Evolutionary conservation across 108 stramenopile species (phyloP).

Genomic region (Cyclotella distinguenda): DNA sequence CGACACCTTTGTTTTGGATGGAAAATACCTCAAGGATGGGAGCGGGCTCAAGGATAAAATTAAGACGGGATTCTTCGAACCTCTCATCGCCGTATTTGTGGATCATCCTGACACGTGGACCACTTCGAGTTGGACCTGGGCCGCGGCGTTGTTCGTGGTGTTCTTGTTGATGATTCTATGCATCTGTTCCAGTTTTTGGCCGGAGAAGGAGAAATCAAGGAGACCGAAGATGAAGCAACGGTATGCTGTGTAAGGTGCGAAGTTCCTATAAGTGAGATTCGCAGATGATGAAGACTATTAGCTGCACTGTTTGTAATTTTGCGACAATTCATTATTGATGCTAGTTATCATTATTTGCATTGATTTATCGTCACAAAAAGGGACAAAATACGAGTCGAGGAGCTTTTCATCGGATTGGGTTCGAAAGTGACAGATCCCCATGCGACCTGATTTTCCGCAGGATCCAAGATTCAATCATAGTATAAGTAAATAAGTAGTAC

Average conservation of each 20-base stretch:
- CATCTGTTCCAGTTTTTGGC: constrained; percentile 85
- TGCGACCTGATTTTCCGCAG: too few relatives aligned
- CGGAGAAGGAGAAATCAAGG: constrained; percentile 50
- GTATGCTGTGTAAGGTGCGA: constrained; percentile 21
- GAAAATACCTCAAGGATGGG: constrained; percentile 68
- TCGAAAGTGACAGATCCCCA: too few relatives aligned
- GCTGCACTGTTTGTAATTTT: too few relatives aligned
- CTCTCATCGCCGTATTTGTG: constrained; percentile 80
- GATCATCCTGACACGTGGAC: constrained; percentile 87
- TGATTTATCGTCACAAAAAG: too few relatives aligned
- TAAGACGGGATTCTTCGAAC: constrained; percentile 82
- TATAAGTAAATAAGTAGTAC: too few relatives aligned
- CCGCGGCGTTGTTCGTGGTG: constrained; percentile 71
- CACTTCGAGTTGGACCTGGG: constrained; percentile 81
- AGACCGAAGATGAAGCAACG: constrained; percentile 12
- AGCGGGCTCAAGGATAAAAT: constrained; percentile 63
- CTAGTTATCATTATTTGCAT: too few relatives aligned
- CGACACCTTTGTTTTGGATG: constrained; percentile 67
- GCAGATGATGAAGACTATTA: too few relatives aligned
- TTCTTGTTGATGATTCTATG: constrained; percentile 80
- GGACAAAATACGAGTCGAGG: too few relatives aligned
- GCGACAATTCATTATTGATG: too few relatives aligned
- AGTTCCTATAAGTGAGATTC: too few relatives aligned
- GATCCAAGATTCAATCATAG: too few relatives aligned
- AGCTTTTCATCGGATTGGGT: too few relatives aligned